Evolutionary conservation across 345 rosid species (phyloP).

Genomic region (Populus ilicifolia): DNA sequence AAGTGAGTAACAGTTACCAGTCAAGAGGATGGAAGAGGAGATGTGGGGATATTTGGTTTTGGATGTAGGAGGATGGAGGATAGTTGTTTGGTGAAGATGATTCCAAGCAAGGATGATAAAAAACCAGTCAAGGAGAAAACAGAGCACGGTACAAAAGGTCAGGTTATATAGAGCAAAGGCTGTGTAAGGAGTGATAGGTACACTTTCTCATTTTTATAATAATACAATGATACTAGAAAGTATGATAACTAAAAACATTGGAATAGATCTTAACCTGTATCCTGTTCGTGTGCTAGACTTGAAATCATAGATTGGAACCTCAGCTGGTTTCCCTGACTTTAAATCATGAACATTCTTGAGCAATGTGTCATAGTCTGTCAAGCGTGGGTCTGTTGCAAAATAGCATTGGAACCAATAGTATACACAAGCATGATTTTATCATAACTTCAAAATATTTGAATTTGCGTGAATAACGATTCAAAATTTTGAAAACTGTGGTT

Average conservation of each 20-base stretch:
- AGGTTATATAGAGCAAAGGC: not conserved
- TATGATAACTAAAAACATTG: not conserved
- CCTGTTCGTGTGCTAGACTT: slow-evolving; percentile 87
- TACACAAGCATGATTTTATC: slow-evolving; percentile 3
- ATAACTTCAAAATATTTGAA: slow-evolving; percentile 4
- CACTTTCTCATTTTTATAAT: not conserved
- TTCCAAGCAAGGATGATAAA: not conserved
- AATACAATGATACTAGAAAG: not conserved
- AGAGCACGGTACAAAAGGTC: not conserved
- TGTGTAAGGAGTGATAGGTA: not conserved
- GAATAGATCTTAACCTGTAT: slow-evolving; percentile 58
- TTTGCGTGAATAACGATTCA: not conserved
- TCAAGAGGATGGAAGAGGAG: not conserved
- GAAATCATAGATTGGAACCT: slow-evolving; percentile 95
- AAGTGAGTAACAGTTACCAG: not conserved
- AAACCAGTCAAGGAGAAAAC: not conserved
- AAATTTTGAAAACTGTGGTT: not conserved
- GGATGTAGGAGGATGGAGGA: not conserved
- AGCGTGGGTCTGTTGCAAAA: slow-evolving; percentile 72
- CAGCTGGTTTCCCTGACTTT: slow-evolving; percentile 65
- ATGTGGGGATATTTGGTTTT: not conserved
- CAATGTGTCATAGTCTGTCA: slow-evolving; percentile 90
- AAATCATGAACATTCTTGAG: slow-evolving; percentile 76
- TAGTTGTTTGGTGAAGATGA: not conserved
- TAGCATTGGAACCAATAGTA: slow-evolving; percentile 10